phyloP scores from a whole-genome alignment of 306 rosid genomes.

The Coriaria nepalensis region DNA sequence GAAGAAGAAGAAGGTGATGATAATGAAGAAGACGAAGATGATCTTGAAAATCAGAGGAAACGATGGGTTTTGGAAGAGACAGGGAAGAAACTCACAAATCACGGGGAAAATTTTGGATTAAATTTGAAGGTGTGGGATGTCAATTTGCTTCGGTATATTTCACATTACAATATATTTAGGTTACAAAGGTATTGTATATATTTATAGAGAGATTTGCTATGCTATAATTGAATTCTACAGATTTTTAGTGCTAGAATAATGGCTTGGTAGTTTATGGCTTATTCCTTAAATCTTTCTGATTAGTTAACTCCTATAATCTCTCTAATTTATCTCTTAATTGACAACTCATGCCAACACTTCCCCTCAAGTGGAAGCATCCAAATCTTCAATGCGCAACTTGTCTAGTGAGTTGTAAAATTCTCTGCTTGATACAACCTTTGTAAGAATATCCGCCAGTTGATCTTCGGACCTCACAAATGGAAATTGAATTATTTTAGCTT shows the following conservation, averaged over 20 bases:
- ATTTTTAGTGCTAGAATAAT: no score
- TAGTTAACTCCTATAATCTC: no score
- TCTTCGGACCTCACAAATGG: neutral
- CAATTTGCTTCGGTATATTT: no score
- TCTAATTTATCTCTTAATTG: no score
- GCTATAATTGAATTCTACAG: no score
- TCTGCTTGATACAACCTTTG: neutral
- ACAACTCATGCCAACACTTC: no score
- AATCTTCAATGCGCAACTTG: neutral
- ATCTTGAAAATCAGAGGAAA: constrained; percentile 16
- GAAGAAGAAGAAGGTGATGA: constrained; percentile 7
- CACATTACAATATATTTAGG: no score
- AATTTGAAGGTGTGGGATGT: constrained; percentile 27
- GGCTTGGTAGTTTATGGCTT: no score
- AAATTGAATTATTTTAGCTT: neutral
- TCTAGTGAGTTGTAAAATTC: neutral
- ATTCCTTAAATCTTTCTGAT: no score
- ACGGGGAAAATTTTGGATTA: constrained; percentile 32
- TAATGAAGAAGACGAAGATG: constrained; percentile 8
- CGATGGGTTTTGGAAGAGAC: constrained; percentile 24
- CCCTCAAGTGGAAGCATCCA: no score
- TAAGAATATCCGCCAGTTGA: neutral
- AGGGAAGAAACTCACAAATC: constrained; percentile 21
- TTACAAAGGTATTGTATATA: no score
- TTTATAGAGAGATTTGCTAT: no score